Percentiles rank a stretch among this genome's conserved stretches.
Conservation (phyloP, 2,329 filamentous ascomycete species). For the Neonectria sp. region DNA sequence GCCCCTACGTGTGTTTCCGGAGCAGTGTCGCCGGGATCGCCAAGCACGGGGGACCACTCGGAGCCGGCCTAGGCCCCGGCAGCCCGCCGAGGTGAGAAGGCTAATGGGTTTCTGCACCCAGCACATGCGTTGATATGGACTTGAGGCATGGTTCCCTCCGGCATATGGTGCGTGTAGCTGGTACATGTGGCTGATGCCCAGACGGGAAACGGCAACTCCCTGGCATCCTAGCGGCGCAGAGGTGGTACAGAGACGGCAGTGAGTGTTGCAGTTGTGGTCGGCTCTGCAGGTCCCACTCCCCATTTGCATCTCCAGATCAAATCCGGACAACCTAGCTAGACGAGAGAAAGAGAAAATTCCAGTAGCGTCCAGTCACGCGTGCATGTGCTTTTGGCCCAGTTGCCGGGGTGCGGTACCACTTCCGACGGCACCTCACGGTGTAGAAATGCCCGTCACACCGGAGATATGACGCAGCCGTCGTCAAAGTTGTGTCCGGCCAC, state of each 20-base stretch:
- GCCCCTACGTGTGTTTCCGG: constrained; percentile 19
- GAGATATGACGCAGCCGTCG: constrained; percentile 25
- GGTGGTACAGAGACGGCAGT: not conserved
- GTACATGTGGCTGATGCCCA: constrained; percentile 20
- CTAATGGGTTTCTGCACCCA: not conserved
- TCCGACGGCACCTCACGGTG: constrained; percentile 4
- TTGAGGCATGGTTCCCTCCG: not conserved
- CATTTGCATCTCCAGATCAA: constrained; percentile 16
- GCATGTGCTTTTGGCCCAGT: constrained; percentile 7
- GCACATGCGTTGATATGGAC: constrained; percentile 14
- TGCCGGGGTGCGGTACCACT: constrained; percentile 5
- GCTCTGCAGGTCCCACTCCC: constrained; percentile 27
- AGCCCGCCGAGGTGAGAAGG: constrained; percentile 31
- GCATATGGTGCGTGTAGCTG: not conserved
- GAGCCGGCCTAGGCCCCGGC: constrained; percentile 33
- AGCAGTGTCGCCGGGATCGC: constrained; percentile 40
- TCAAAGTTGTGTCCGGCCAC: constrained; percentile 15
- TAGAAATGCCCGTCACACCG: constrained; percentile 19
- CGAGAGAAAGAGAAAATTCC: constrained; percentile 13
- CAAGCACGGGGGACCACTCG: constrained; percentile 36
- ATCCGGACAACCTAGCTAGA: constrained; percentile 19
- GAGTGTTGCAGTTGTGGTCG: constrained; percentile 17
- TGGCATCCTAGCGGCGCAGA: not conserved
- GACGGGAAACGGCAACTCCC: constrained; percentile 31
- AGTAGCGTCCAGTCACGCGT: constrained; percentile 20